Conservation (phyloP, 2,329 filamentous ascomycete genomes). For the Capronia epimyces region DNA sequence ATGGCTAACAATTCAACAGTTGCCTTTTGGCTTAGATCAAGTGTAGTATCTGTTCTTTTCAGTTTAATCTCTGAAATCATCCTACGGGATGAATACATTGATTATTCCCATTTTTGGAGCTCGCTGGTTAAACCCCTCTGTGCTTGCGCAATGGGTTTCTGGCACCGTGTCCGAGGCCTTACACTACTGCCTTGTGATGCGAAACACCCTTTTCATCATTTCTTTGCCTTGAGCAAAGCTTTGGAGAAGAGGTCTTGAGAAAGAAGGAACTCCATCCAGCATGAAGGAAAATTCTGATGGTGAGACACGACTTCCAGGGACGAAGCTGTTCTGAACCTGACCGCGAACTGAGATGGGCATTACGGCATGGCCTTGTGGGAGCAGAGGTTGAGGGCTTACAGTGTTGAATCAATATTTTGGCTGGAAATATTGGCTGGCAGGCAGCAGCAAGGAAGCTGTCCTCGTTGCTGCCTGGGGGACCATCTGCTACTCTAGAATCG, state of each 20-base stretch:
- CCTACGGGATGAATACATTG: slow-evolving; percentile 64
- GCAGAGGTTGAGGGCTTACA: no score
- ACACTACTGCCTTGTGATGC: slow-evolving; percentile 70
- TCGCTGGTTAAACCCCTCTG: slow-evolving; percentile 52
- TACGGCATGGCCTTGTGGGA: not conserved
- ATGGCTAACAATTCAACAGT: slow-evolving; percentile 38
- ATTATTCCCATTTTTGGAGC: slow-evolving; percentile 77
- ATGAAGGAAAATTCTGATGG: no score
- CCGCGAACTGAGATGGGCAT: no score
- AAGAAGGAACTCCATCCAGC: not conserved
- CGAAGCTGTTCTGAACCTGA: no score
- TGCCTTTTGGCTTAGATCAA: slow-evolving; percentile 67
- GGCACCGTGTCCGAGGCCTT: slow-evolving; percentile 69
- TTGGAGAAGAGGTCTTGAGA: slow-evolving; percentile 51
- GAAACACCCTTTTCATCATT: slow-evolving; percentile 60
- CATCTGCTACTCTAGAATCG: no score
- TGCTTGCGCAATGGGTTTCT: slow-evolving; percentile 59
- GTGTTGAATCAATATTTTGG: no score
- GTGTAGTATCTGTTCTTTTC: slow-evolving; percentile 96
- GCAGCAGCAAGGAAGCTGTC: not conserved
- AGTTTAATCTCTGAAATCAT: slow-evolving; percentile 92
- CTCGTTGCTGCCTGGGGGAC: no score
- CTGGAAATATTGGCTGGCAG: no score
- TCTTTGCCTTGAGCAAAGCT: slow-evolving; percentile 47
- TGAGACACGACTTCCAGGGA: no score